A percentile compares a stretch with the other conserved stretches of the same genome.
Evolutionary conservation across 2,329 filamentous ascomycete genomes (phyloP).

Genomic region (Sporothrix inflata): DNA sequence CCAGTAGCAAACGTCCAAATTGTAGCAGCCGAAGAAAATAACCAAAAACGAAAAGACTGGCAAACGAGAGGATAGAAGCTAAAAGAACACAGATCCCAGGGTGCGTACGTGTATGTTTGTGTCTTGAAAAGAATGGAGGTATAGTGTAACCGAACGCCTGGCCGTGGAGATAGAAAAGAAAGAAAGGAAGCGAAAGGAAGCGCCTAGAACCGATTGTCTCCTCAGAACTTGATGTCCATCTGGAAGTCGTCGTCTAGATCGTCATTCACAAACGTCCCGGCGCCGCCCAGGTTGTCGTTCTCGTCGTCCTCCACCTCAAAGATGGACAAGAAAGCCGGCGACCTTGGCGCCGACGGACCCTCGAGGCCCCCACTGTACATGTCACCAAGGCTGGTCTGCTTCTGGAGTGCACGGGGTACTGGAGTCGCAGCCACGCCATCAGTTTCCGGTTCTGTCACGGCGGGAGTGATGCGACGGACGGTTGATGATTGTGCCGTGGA

Average conservation of each 20-base stretch:
- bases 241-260: constrained; percentile 62
- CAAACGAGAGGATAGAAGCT: not conserved
- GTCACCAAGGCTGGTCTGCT: not conserved
- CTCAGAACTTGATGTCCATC: constrained; percentile 48
- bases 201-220: not conserved
- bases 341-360: constrained; percentile 40
- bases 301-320: constrained; percentile 56
- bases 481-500: not conserved
- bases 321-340: constrained; percentile 60
- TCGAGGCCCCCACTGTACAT: constrained; percentile 36
- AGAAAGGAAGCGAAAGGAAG: constrained; percentile 1
- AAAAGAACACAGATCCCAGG: constrained; percentile 8
- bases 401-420: not conserved
- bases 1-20: not conserved
- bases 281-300: constrained; percentile 47
- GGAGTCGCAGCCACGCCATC: not conserved
- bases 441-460: not conserved
- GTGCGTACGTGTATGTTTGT: not conserved
- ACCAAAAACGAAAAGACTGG: not conserved
- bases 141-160: constrained; percentile 22
- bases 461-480: not conserved
- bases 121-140: constrained; percentile 8
- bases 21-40: not conserved
- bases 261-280: constrained; percentile 42
- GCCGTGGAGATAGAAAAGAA: not conserved